Evolutionary conservation across 1,139 yeast genomes (phyloP), one percentile per base, ranked within the genome.

Genomic region (Geotrichum restrictum): DNA sequence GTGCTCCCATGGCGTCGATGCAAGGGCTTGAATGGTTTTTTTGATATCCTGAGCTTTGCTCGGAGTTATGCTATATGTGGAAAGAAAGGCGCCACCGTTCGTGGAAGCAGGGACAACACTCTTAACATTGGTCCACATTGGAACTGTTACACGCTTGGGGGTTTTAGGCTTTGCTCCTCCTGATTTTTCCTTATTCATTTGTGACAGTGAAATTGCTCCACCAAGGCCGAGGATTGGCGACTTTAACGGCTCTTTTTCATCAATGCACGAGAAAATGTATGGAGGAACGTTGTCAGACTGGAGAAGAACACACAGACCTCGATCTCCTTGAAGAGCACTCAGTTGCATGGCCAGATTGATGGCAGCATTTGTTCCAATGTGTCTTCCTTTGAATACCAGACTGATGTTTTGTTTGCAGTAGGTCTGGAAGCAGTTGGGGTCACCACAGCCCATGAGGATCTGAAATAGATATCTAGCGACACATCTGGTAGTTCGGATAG

Each of bases 371-470:
- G n/a, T 34, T 7, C 46, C 34, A n/a, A 56, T 47, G 7, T 57
- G 22, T 29, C 52, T 49, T 21, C 59, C 49, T n/a, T 60, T 61
- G 18, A 51, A 50, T 18, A 60, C 55, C 14, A 38, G 40, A 11
- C 42, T 34, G 33, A 51, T 49, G 21, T 49, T 47, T 33, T 55
- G 57, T 22, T 48, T 41, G 38, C 66, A 63, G 43, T 56, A 62
- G 19, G 60, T 56, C 14, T 52, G 34, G 3, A 45, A 29, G 46
- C 66, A 63, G 1, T 33, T 32, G 3, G 43, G 22, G 42, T 59
- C 57, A 7, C 49, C 55, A 47, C 66, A 63, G 7, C 66, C 66
- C 2, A 24, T 38, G 1, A 55, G 45, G 27, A 62, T 54, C 54
- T 63, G 66, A 42, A 55, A 59, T 1, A 57, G 31, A 46, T 62